Evolutionary conservation across 306 rosid genomes (phyloP).

Genomic region (apple (Malus domestica)): ASM211411v1 NC_041801.1:1967001-1967500

Average conservation of each 20-base stretch:
- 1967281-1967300: constrained; percentile 64
- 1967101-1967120: constrained; percentile 27
- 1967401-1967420: constrained; percentile 73
- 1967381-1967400: constrained; percentile 77
- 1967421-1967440: constrained; percentile 65
- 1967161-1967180: constrained; percentile 38
- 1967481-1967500: neutral
- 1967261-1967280: constrained; percentile 72
- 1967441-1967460: constrained; percentile 89
- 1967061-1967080: neutral
- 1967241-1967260: constrained; percentile 80
- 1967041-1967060: neutral
- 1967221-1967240: constrained; percentile 76
- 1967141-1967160: constrained; percentile 9
- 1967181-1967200: constrained; percentile 65
- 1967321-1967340: constrained; percentile 75
- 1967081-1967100: neutral
- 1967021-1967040: neutral
- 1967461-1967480: constrained; percentile 51
- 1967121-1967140: constrained; percentile 46
- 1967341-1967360: constrained; percentile 83
- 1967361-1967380: constrained; percentile 88
- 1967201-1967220: constrained; percentile 28
- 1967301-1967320: constrained; percentile 83
- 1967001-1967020: constrained; percentile 70